phyloP scores from a whole-genome alignment of 441 rosid species.

The Eutrema salsugineum region DNA sequence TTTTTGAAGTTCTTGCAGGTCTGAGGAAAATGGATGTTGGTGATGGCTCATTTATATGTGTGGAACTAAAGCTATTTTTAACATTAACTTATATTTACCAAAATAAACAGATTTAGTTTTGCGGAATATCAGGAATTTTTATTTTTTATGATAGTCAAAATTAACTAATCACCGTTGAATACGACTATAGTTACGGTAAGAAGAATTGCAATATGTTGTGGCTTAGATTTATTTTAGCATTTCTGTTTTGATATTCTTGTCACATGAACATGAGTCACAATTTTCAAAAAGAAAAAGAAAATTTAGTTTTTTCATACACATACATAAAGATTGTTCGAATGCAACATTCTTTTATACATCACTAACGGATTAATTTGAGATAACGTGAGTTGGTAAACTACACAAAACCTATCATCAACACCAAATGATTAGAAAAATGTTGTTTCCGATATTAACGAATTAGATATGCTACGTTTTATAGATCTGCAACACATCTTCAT shows the following conservation, averaged over 20 bases:
- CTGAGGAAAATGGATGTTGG: constrained; percentile 24
- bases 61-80: constrained; percentile 10
- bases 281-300: not conserved
- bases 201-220: constrained; percentile 17
- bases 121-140: not conserved
- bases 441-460: not conserved
- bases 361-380: not conserved
- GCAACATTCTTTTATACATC: not conserved
- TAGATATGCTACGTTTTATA: not conserved
- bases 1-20: constrained; percentile 32
- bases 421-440: not conserved
- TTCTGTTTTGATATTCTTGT: constrained; percentile 1
- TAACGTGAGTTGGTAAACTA: not conserved
- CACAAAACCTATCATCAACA: not conserved
- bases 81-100: too few relatives aligned
- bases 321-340: not conserved
- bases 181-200: constrained; percentile 18
- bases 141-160: not conserved
- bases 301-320: not conserved
- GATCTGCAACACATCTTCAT: not conserved
- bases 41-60: constrained; percentile 15
- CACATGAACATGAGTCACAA: not conserved
- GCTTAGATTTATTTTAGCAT: constrained; percentile 21
- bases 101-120: too few relatives aligned
- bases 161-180: constrained; percentile 10